Percentiles rank a stretch among this genome's conserved stretches.
These are phyloP conservation scores for Stentor roeselii DNA, from an alignment of 73 alveolate genomes.

Conservation along the genomic window DNA sequence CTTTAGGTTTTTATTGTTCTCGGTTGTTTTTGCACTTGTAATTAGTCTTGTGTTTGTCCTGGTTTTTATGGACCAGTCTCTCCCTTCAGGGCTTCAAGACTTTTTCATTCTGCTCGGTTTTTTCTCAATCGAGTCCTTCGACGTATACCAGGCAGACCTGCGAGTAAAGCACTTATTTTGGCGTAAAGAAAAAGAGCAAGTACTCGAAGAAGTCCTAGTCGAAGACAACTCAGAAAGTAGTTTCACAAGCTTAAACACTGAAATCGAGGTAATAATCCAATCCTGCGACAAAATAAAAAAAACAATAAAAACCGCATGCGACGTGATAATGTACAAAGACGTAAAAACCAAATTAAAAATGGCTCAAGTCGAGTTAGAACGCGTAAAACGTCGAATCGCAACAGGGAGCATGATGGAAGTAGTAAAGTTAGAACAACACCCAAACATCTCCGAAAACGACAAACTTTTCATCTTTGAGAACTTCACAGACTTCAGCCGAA, in stretches of 20 bases:
- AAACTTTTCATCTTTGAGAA: neutral
- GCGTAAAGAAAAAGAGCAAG: neutral
- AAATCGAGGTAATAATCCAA: neutral
- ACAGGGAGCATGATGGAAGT: neutral
- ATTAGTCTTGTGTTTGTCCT: neutral
- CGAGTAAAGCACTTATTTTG: conserved; percentile 10
- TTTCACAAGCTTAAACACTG: neutral
- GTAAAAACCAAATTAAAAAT: neutral
- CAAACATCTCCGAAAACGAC: neutral
- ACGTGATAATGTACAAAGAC: conserved; percentile 15
- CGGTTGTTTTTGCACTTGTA: neutral
- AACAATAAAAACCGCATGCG: neutral
- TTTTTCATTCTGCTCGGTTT: conserved; percentile 13
- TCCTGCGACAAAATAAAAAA: conserved; percentile 1
- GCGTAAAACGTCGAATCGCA: conserved; percentile 8
- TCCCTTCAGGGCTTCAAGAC: neutral
- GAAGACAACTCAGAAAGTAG: neutral
- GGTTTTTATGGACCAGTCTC: neutral
- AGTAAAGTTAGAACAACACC: neutral
- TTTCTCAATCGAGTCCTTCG: neutral
- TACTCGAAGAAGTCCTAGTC: neutral
- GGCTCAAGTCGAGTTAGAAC: conserved; percentile 19
- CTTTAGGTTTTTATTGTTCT: neutral
- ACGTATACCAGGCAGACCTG: neutral
- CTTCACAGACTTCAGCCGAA: neutral